Percentiles rank a stretch among this genome's conserved stretches.
Conservation (phyloP, 2,329 filamentous ascomycete species). For the Trichoderma sp. region DNA sequence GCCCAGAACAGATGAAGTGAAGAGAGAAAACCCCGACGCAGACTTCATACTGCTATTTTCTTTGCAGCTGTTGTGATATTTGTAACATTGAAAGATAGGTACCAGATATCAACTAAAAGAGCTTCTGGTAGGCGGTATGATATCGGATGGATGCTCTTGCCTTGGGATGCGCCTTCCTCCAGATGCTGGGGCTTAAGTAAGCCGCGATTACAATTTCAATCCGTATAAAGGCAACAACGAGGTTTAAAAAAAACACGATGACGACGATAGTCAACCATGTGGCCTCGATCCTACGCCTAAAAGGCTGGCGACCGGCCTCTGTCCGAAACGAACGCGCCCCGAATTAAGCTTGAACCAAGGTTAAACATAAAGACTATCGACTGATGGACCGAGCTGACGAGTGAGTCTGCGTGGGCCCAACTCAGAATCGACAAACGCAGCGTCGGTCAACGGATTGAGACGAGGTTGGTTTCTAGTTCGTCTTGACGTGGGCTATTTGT, state of each 20-base stretch:
- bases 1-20: neutral
- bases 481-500: neutral
- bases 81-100: too few relatives aligned
- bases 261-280: neutral
- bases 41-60: neutral
- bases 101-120: too few relatives aligned
- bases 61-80: neutral
- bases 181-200: neutral
- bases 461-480: neutral
- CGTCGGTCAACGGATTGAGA: conserved; percentile 7
- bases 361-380: neutral
- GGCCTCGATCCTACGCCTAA: neutral
- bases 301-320: neutral
- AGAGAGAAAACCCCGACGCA: neutral
- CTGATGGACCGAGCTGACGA: neutral
- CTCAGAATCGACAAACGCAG: neutral
- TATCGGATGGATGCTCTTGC: neutral
- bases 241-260: neutral
- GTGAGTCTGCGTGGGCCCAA: neutral
- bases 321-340: neutral
- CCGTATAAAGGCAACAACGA: neutral
- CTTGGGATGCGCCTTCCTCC: neutral
- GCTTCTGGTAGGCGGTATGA: neutral
- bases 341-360: neutral
- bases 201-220: neutral